phyloP scores from a whole-genome alignment of 2,329 filamentous ascomycete genomes.

The Colletotrichum salicis region DNA sequence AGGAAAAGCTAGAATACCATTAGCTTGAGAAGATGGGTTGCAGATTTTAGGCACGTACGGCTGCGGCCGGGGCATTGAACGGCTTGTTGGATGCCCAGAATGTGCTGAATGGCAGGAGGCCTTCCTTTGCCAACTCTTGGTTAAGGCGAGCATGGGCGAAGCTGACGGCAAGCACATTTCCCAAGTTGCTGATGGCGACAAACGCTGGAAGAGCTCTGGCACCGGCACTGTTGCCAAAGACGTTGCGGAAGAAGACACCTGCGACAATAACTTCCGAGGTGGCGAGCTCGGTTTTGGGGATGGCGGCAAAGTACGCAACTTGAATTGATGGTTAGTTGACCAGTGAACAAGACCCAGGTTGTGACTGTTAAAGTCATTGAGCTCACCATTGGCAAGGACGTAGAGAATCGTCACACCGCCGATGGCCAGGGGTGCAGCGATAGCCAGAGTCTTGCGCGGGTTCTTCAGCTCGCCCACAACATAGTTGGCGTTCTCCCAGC shows the following conservation, averaged over 20 bases:
- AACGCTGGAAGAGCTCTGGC: slow-evolving; percentile 62
- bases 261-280: slow-evolving; percentile 70
- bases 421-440: slow-evolving; percentile 68
- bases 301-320: slow-evolving; percentile 72
- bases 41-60: slow-evolving; percentile 46
- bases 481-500: slow-evolving; percentile 73
- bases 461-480: slow-evolving; percentile 68
- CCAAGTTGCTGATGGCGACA: slow-evolving; percentile 69
- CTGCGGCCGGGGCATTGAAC: slow-evolving; percentile 71
- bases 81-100: slow-evolving; percentile 78
- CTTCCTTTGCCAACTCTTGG: slow-evolving; percentile 77
- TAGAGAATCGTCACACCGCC: slow-evolving; percentile 70
- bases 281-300: slow-evolving; percentile 67
- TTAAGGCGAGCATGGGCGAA: slow-evolving; percentile 69
- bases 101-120: slow-evolving; percentile 71
- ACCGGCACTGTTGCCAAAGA: slow-evolving; percentile 68
- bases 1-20: slow-evolving; percentile 60
- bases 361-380: neutral
- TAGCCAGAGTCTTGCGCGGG: slow-evolving; percentile 62
- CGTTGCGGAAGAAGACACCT: slow-evolving; percentile 68
- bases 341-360: no score
- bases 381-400: slow-evolving; percentile 64
- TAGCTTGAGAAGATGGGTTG: neutral
- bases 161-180: slow-evolving; percentile 70
- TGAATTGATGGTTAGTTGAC: neutral